Evolutionary conservation across 1,284 basidiomycete species (phyloP).

Genomic region (Ganoderma leucocontextum): DNA sequence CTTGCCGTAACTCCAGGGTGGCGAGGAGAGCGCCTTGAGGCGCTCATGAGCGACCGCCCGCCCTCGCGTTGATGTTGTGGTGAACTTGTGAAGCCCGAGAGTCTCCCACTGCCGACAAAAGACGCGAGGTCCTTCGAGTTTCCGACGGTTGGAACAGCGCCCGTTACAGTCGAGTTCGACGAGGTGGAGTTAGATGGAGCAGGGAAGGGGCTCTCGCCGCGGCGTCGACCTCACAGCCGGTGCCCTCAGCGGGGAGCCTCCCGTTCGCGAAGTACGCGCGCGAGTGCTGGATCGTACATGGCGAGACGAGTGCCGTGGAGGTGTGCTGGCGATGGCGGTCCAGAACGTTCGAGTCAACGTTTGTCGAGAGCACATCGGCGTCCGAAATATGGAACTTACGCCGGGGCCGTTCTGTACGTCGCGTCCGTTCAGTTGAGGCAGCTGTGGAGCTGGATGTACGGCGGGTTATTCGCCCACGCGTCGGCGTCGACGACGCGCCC

Average conservation of each 20-base stretch:
- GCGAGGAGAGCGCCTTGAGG: not conserved
- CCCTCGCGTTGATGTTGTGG: not conserved
- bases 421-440: constrained; percentile 44
- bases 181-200: not conserved
- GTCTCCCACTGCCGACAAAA: not conserved
- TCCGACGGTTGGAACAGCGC: not conserved
- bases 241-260: constrained; percentile 38
- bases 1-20: too few species aligned
- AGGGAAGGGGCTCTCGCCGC: constrained; percentile 34
- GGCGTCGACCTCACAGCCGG: constrained; percentile 37
- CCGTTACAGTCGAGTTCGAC: not conserved
- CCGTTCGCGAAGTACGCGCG: constrained; percentile 40
- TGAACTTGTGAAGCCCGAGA: not conserved
- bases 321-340: constrained; percentile 30
- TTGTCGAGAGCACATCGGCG: too few species aligned
- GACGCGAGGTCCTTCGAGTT: not conserved
- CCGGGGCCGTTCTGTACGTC: constrained; percentile 42
- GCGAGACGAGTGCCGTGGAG: constrained; percentile 35
- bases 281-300: constrained; percentile 32
- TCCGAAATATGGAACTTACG: constrained; percentile 25
- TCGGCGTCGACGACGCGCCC: constrained; percentile 37
- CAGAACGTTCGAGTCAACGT: not conserved
- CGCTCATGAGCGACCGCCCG: not conserved
- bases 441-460: constrained; percentile 43
- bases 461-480: constrained; percentile 43